Evolutionary conservation across 2,329 filamentous ascomycete species (phyloP).

Genomic region (Byssothecium circinans): DNA sequence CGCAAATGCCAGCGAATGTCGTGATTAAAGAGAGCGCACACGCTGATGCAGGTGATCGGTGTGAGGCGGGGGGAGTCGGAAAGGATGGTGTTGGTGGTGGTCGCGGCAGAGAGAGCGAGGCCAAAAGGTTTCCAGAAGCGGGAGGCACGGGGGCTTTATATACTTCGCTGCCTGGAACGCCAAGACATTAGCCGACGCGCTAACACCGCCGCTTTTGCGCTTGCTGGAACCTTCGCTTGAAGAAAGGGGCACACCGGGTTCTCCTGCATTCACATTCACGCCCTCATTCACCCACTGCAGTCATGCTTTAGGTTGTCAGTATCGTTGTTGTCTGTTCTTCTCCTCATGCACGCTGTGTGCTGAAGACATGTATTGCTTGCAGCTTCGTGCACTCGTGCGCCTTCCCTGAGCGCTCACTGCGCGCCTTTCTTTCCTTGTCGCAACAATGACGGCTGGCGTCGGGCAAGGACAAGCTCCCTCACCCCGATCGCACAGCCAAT

Average conservation of each 20-base stretch:
- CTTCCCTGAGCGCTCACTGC: not conserved
- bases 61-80: not conserved
- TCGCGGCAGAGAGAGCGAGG: conserved; percentile 1
- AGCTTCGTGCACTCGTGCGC: no score
- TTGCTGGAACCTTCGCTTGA: conserved; percentile 4
- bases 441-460: no score
- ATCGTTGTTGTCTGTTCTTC: no score
- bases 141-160: conserved; percentile 1
- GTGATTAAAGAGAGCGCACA: conserved; percentile 38
- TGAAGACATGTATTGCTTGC: no score
- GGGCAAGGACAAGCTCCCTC: no score
- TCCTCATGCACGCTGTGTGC: no score
- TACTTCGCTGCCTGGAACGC: conserved; percentile 1
- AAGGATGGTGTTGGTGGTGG: not conserved
- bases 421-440: not conserved
- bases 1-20: conserved; percentile 23
- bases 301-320: no score
- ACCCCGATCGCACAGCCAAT: not conserved
- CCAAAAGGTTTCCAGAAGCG: not conserved
- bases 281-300: no score
- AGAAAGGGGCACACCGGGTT: conserved; percentile 23
- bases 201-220: conserved; percentile 4
- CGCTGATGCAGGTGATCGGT: not conserved
- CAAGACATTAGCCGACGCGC: not conserved
- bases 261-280: not conserved